Evolutionary conservation across 208 protist species (phyloP).

Genomic region (Tetramitus jugosus): DNA sequence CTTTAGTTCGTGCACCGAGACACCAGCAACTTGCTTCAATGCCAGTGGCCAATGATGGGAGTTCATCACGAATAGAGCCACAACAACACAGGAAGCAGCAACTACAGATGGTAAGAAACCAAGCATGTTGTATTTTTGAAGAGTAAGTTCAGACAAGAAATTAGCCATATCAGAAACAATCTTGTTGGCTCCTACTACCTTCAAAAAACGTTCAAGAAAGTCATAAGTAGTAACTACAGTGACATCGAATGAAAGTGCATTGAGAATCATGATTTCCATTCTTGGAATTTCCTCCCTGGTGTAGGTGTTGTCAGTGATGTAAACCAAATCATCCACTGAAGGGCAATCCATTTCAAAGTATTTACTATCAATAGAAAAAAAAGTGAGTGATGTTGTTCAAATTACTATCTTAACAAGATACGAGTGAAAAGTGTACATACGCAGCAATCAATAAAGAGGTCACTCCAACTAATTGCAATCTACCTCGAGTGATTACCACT

Average conservation of each 20-base stretch:
- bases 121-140: background rate
- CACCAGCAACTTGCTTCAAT: background rate
- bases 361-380: too few relatives aligned
- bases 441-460: constrained; percentile 67
- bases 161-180: background rate
- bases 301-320: constrained; percentile 79
- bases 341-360: constrained; percentile 44
- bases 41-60: background rate
- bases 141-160: background rate
- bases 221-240: constrained; percentile 17
- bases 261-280: constrained; percentile 33
- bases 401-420: too few relatives aligned
- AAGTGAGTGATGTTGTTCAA: too few relatives aligned
- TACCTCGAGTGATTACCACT: constrained; percentile 27
- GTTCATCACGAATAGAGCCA: background rate
- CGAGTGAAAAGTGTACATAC: constrained; percentile 26
- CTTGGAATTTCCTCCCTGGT: constrained; percentile 54
- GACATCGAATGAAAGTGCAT: constrained; percentile 30
- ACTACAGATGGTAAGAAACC: background rate
- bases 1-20: background rate
- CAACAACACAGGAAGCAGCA: background rate
- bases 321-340: constrained; percentile 74
- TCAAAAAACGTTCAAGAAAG: constrained; percentile 32
- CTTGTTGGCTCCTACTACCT: background rate
- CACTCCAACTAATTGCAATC: constrained; percentile 75